phyloP scores from a whole-genome alignment of 257 asterid genomes.

The Avicennia marina region DNA sequence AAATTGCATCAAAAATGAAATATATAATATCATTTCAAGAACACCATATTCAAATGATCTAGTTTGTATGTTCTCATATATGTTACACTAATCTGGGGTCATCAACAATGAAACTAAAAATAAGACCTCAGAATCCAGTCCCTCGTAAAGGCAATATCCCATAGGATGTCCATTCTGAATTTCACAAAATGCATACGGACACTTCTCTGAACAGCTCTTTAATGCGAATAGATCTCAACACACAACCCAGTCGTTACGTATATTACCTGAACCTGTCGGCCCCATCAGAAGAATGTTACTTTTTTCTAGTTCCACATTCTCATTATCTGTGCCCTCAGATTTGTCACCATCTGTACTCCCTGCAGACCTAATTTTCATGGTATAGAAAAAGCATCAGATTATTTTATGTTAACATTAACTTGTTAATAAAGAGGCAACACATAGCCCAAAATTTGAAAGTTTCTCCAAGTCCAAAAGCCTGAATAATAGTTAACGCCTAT shows the following conservation, averaged over 20 bases:
- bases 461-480: no score
- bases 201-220: background rate
- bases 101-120: no score
- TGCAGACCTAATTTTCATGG: conserved; percentile 71
- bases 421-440: background rate
- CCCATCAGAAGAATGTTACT: conserved; percentile 99
- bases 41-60: no score
- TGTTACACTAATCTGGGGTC: no score
- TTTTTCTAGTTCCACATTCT: conserved; percentile 89
- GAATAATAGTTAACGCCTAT: no score
- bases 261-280: conserved; percentile 99
- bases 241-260: conserved; percentile 24
- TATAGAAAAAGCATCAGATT: conserved; percentile 30
- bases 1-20: no score
- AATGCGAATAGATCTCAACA: background rate
- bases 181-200: background rate
- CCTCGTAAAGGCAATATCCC: no score
- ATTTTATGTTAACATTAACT: background rate
- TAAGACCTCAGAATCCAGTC: no score
- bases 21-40: no score
- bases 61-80: no score
- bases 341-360: conserved; percentile 51
- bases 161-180: no score
- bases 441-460: no score
- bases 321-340: conserved; percentile 53